phyloP scores from a whole-genome alignment of 2,329 filamentous ascomycete genomes.

The Colletotrichum spinosum region DNA sequence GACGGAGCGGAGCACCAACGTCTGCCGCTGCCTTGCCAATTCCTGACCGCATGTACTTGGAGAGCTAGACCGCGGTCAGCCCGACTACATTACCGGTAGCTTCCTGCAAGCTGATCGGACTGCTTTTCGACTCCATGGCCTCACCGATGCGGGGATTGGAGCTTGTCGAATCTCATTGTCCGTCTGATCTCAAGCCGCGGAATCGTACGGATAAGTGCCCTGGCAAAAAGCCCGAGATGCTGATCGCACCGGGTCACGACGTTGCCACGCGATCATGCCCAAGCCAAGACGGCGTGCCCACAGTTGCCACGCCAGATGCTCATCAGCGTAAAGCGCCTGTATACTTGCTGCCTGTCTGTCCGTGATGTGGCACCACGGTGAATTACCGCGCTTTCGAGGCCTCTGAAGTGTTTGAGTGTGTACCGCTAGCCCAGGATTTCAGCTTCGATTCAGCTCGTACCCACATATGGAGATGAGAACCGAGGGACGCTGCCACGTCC shows the following conservation, averaged over 20 bases:
- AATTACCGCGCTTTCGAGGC: neutral
- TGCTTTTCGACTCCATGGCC: neutral
- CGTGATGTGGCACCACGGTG: neutral
- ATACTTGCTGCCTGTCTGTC: neutral
- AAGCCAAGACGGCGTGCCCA: neutral
- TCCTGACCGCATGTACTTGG: too few species aligned
- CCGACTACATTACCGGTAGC: neutral
- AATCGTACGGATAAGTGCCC: neutral
- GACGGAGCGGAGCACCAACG: too few species aligned
- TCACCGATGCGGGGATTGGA: neutral
- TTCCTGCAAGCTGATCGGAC: neutral
- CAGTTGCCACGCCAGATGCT: neutral
- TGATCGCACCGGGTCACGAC: neutral
- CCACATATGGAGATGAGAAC: neutral
- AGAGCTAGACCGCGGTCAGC: neutral
- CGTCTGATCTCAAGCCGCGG: neutral
- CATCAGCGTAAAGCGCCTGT: neutral
- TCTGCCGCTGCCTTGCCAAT: too few species aligned
- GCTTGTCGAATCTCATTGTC: too few species aligned
- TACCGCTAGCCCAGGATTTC: neutral
- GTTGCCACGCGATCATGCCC: neutral
- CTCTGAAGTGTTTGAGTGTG: too few species aligned
- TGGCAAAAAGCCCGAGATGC: neutral
- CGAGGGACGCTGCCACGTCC: neutral
- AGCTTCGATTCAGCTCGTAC: neutral